A percentile compares a stretch with the other conserved stretches of the same genome.
Conservation (phyloP, 148 eudicot genomes). For the Simmondsia chinensis region DNA sequence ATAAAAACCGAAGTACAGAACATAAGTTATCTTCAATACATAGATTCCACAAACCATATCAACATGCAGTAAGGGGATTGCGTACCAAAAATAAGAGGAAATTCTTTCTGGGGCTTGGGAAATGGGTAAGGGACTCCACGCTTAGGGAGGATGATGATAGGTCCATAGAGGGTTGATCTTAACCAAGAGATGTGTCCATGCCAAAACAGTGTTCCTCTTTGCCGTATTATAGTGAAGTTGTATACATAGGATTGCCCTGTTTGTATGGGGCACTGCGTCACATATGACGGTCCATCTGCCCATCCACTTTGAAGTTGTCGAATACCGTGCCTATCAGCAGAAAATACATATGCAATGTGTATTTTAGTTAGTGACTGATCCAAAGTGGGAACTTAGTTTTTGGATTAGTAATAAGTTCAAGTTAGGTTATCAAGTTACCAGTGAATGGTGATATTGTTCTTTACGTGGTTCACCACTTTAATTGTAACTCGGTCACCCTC, state of each 20-base stretch:
- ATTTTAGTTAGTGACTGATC: neutral
- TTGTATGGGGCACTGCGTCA: slow-evolving; percentile 58
- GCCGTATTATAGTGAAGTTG: slow-evolving; percentile 42
- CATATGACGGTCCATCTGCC: slow-evolving; percentile 60
- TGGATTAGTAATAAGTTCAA: neutral
- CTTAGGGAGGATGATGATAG: slow-evolving; percentile 41
- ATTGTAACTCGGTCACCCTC: slow-evolving; percentile 42
- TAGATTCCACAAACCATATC: neutral
- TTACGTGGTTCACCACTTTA: slow-evolving; percentile 31
- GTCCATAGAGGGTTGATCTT: slow-evolving; percentile 41
- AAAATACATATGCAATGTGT: neutral
- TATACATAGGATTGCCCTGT: slow-evolving; percentile 49
- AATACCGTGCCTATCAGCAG: slow-evolving; percentile 40
- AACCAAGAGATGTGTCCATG: slow-evolving; percentile 59
- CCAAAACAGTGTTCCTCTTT: slow-evolving; percentile 51
- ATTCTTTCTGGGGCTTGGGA: slow-evolving; percentile 39
- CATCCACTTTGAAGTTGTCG: slow-evolving; percentile 43
- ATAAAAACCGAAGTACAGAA: no score
- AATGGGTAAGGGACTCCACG: slow-evolving; percentile 34
- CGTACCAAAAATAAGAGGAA: slow-evolving; percentile 43
- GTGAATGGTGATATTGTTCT: slow-evolving; percentile 37
- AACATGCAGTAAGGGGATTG: neutral
- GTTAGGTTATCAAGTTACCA: slow-evolving; percentile 18
- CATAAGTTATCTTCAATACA: no score
- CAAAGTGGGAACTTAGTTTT: neutral